Conservation (phyloP, 163 green algal genomes). For the Scenedesmus sp. region DNA sequence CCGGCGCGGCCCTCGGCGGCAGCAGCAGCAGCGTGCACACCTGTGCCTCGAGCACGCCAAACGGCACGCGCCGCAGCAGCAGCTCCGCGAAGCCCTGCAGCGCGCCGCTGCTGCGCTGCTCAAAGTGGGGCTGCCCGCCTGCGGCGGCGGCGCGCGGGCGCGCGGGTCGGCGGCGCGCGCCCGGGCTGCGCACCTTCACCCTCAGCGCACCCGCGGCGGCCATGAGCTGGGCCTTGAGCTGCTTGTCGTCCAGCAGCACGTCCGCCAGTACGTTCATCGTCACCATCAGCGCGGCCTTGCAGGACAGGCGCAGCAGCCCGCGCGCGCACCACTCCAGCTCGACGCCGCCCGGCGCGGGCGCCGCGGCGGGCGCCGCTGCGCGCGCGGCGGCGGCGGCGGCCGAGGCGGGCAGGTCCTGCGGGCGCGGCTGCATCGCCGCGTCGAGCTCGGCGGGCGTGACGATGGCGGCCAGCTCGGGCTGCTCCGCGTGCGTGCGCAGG, state of each 20-base stretch:
- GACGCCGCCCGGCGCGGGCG: neutral
- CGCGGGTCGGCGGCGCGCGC: too few relatives aligned
- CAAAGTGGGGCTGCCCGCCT: neutral
- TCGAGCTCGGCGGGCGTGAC: conserved; percentile 3
- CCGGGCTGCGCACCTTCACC: neutral
- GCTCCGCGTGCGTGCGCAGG: conserved; percentile 10
- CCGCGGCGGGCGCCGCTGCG: neutral
- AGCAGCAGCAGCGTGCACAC: neutral
- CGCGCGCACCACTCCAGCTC: conserved; percentile 36
- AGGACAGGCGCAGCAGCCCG: conserved; percentile 10
- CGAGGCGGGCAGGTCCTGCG: neutral
- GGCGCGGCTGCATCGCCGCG: neutral
- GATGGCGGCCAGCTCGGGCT: conserved; percentile 17
- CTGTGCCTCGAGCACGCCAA: conserved; percentile 36
- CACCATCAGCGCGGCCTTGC: conserved; percentile 19
- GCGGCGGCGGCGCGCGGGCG: too few relatives aligned
- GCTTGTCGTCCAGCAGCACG: conserved; percentile 27
- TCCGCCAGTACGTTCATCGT: conserved; percentile 43
- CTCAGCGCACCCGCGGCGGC: conserved; percentile 4
- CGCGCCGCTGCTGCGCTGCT: conserved; percentile 8
- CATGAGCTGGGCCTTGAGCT: conserved; percentile 29
- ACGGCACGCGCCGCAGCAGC: conserved; percentile 30
- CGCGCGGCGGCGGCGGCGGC: too few relatives aligned
- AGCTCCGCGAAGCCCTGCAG: conserved; percentile 40
- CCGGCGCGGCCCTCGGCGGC: neutral